phyloP scores from a whole-genome alignment of 805 yeast genomes.

The Candida chauliodis region DNA sequence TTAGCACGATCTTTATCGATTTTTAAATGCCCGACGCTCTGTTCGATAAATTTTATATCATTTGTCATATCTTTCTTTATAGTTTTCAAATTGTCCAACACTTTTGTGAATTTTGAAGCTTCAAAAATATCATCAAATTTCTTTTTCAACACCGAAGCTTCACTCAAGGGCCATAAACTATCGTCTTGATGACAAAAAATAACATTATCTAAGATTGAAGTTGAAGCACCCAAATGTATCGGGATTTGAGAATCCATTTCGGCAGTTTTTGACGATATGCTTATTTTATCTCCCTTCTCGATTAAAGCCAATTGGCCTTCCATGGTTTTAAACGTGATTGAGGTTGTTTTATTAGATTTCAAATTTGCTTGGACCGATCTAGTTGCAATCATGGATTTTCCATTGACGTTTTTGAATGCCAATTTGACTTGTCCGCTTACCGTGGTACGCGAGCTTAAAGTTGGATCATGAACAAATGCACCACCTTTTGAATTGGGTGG shows the following conservation, averaged over 20 bases:
- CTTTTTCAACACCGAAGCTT: conserved; percentile 83
- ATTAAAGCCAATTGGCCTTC: conserved; percentile 82
- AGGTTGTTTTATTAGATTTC: conserved; percentile 37
- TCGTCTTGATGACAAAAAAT: conserved; percentile 98
- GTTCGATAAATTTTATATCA: conserved; percentile 73
- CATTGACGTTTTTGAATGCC: conserved; percentile 73
- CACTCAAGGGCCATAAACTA: conserved; percentile 92
- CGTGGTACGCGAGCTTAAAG: conserved; percentile 66
- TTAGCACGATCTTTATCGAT: conserved; percentile 72
- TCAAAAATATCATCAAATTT: conserved; percentile 96
- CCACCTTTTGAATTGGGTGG: conserved; percentile 97
- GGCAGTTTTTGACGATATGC: conserved; percentile 75
- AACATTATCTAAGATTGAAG: conserved; percentile 84
- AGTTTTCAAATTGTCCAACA: conserved; percentile 71
- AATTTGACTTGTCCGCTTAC: conserved; percentile 89
- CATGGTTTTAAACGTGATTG: conserved; percentile 73
- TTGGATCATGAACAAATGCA: conserved; percentile 93
- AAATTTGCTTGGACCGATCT: conserved; percentile 74
- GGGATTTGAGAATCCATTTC: conserved; percentile 86
- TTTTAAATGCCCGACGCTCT: conserved; percentile 72
- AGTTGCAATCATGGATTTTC: conserved; percentile 78
- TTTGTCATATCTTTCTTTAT: conserved; percentile 73
- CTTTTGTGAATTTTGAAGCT: conserved; percentile 89
- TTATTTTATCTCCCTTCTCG: conserved; percentile 62
- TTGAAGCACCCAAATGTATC: conserved; percentile 78